phyloP scores from a whole-genome alignment of 2,329 filamentous ascomycete genomes.

The Fusarium xyrophilum region DNA sequence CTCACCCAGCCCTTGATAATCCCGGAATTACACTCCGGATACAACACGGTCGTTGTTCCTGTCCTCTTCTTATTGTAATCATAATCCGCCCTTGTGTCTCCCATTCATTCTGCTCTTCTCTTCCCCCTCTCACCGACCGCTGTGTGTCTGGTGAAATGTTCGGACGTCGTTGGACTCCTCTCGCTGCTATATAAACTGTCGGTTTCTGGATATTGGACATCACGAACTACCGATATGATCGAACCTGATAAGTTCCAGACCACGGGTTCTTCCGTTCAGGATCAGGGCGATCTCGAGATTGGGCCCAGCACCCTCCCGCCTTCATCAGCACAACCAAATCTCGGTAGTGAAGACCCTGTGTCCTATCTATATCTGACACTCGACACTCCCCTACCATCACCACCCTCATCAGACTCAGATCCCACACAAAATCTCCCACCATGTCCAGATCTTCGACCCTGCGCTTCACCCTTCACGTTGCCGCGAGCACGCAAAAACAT shows the following conservation, averaged over 20 bases:
- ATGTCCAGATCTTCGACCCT: slow-evolving; percentile 70
- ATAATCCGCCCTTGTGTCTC: slow-evolving; percentile 6
- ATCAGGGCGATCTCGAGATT: slow-evolving; percentile 32
- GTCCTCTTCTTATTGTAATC: slow-evolving; percentile 6
- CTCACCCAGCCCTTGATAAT: slow-evolving; percentile 34
- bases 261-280: slow-evolving; percentile 2
- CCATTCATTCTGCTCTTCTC: neutral
- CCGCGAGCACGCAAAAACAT: slow-evolving; percentile 70
- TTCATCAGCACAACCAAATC: slow-evolving; percentile 8
- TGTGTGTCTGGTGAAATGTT: neutral
- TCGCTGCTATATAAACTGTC: neutral
- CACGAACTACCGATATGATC: slow-evolving; percentile 17
- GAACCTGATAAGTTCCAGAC: slow-evolving; percentile 6
- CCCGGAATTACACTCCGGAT: slow-evolving; percentile 32
- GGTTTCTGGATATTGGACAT: neutral
- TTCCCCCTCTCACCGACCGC: neutral
- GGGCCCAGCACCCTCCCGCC: slow-evolving; percentile 8
- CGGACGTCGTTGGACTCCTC: neutral
- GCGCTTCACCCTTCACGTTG: slow-evolving; percentile 77
- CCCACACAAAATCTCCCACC: slow-evolving; percentile 54
- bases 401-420: slow-evolving; percentile 25
- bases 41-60: slow-evolving; percentile 11
- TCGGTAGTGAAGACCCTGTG: slow-evolving; percentile 42
- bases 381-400: slow-evolving; percentile 47
- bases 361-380: slow-evolving; percentile 53